phyloP scores from a whole-genome alignment of 2,329 filamentous ascomycete genomes.

The Aspergillus aculeatinus region DNA sequence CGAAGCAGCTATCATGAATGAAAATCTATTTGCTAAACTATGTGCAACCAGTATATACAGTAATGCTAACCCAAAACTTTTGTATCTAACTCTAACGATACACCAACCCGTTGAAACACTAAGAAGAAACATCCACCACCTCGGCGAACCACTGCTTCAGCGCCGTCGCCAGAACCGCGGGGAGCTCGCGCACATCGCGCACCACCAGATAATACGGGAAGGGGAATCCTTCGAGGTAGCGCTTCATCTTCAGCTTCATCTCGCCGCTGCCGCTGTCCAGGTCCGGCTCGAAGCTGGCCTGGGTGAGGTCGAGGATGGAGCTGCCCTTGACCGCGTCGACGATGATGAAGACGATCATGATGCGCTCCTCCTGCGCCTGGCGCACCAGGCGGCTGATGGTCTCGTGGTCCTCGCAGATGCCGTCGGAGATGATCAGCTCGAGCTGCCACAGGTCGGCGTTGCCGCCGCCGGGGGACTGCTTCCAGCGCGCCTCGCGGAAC shows the following conservation, averaged over 20 bases:
- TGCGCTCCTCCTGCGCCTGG: conserved; percentile 85
- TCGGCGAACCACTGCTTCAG: conserved; percentile 94
- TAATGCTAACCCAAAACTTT: not conserved
- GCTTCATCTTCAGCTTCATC: conserved; percentile 72
- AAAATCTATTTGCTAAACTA: not conserved
- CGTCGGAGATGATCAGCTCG: conserved; percentile 88
- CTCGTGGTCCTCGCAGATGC: conserved; percentile 87
- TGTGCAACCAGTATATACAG: not conserved
- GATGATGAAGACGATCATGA: conserved; percentile 98
- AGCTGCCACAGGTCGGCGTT: conserved; percentile 89
- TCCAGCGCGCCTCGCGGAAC: conserved; percentile 73
- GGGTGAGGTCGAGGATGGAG: conserved; percentile 79
- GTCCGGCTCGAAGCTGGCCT: conserved; percentile 76
- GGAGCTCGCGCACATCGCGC: conserved; percentile 85
- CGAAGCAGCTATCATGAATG: not conserved
- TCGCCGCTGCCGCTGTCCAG: conserved; percentile 57
- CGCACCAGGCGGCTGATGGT: conserved; percentile 77
- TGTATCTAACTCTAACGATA: not conserved
- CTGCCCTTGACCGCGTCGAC: conserved; percentile 66
- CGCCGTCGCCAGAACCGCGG: conserved; percentile 79
- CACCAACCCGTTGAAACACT: not conserved
- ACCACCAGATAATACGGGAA: conserved; percentile 98
- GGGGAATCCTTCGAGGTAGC: conserved; percentile 92
- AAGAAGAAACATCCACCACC: conserved; percentile 53
- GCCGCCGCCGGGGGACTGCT: conserved; percentile 51